Evolutionary conservation across 768 basidiomycete genomes (phyloP).

Genomic region (Cystofilobasidium bisporidii): DNA sequence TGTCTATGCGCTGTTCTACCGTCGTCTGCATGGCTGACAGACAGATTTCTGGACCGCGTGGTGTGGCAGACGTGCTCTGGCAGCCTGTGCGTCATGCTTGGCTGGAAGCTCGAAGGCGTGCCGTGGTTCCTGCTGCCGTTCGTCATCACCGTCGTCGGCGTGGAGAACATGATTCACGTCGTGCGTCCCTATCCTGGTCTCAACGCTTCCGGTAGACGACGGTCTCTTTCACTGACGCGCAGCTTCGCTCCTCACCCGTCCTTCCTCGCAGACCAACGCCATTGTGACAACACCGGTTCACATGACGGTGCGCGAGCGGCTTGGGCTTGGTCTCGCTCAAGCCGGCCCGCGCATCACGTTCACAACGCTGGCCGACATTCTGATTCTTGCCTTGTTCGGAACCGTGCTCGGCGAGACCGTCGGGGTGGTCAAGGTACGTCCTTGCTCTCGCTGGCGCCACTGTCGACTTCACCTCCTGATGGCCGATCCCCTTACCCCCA

Average conservation of each 20-base stretch:
- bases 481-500: conserved; percentile 42
- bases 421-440: conserved; percentile 8
- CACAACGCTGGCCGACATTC: conserved; percentile 79
- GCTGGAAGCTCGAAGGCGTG: conserved; percentile 27
- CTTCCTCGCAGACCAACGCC: conserved; percentile 44
- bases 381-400: conserved; percentile 65
- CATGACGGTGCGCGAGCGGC: conserved; percentile 78
- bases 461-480: conserved; percentile 21
- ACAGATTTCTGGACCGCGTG: background rate
- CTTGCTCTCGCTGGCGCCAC: background rate
- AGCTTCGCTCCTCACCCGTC: too few relatives aligned
- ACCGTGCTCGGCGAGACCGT: conserved; percentile 48
- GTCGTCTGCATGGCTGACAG: background rate
- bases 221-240: too few relatives aligned
- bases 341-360: conserved; percentile 87
- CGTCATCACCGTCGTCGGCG: conserved; percentile 87
- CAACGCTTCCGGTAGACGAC: too few relatives aligned
- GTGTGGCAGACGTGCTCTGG: conserved; percentile 19
- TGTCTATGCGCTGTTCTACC: background rate
- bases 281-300: conserved; percentile 77
- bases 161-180: conserved; percentile 94
- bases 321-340: conserved; percentile 76
- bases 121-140: conserved; percentile 73
- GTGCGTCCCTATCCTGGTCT: conserved; percentile 45
- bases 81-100: conserved; percentile 19